A percentile compares a stretch with the other conserved stretches of the same genome.
These are phyloP conservation scores for Phytophthora sp. DNA, from an alignment of 352 stramenopile species.

Conservation along the genomic window DNA sequence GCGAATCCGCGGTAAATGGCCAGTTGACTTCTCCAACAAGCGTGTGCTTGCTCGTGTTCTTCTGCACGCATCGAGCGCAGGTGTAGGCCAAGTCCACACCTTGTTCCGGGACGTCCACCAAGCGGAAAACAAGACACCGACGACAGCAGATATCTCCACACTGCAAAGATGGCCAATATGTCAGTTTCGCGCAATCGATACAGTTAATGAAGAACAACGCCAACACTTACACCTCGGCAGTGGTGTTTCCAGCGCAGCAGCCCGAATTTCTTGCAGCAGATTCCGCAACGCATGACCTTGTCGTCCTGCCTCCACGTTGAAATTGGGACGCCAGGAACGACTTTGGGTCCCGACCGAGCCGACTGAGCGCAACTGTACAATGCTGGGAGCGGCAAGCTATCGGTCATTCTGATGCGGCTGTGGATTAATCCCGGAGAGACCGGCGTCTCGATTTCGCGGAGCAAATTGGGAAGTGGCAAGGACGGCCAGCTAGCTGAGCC, in stretches of 20 bases:
- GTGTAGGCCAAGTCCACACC: slow-evolving; percentile 75
- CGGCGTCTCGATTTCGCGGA: slow-evolving; percentile 4
- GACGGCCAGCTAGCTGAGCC: background rate
- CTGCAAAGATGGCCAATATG: slow-evolving; percentile 32
- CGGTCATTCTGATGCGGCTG: slow-evolving; percentile 37
- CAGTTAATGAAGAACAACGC: background rate
- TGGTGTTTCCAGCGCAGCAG: slow-evolving; percentile 73
- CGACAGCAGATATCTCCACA: slow-evolving; percentile 77
- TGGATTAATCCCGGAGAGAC: no score
- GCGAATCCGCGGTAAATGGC: slow-evolving; percentile 45
- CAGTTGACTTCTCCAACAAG: slow-evolving; percentile 55
- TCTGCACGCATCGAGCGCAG: slow-evolving; percentile 64
- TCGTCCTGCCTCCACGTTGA: slow-evolving; percentile 62
- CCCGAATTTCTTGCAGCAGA: slow-evolving; percentile 73
- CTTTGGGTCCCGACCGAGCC: slow-evolving; percentile 34
- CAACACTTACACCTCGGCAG: slow-evolving; percentile 61
- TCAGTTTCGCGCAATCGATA: slow-evolving; percentile 18
- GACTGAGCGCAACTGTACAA: slow-evolving; percentile 40
- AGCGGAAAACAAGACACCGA: slow-evolving; percentile 68
- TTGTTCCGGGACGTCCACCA: slow-evolving; percentile 67
- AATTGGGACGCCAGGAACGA: slow-evolving; percentile 57
- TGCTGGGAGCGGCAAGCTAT: slow-evolving; percentile 47
- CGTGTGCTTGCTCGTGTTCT: slow-evolving; percentile 50
- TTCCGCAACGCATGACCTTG: slow-evolving; percentile 49
- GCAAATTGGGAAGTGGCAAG: slow-evolving; percentile 29